These are phyloP conservation scores for Lithohypha guttulata DNA, from an alignment of 2,329 filamentous ascomycete species.

Conservation along the genomic window DNA sequence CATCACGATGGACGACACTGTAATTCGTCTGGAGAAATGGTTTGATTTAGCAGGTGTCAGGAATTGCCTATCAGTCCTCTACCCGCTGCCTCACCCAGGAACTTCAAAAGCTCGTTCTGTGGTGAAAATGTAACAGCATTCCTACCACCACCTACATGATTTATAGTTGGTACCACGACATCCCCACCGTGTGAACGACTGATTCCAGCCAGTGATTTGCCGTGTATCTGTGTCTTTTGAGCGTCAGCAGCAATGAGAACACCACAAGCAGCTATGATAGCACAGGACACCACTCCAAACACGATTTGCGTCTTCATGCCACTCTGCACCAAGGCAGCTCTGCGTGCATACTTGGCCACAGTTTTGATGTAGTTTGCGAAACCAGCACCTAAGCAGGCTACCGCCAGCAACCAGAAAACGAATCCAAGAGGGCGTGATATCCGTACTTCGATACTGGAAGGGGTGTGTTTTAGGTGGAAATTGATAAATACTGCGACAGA, in stretches of 20 bases:
- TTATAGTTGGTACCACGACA: neutral
- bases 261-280: slow-evolving; percentile 36
- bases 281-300: slow-evolving; percentile 33
- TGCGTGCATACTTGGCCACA: slow-evolving; percentile 69
- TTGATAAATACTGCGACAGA: slow-evolving; percentile 82
- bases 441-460: slow-evolving; percentile 58
- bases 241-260: slow-evolving; percentile 33
- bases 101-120: neutral
- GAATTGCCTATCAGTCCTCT: neutral
- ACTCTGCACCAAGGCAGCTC: slow-evolving; percentile 75
- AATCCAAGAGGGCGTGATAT: slow-evolving; percentile 76
- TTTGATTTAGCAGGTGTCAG: neutral
- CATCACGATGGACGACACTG: neutral
- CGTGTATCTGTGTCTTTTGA: slow-evolving; percentile 9
- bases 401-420: slow-evolving; percentile 73
- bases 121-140: neutral
- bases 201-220: neutral
- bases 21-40: neutral
- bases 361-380: slow-evolving; percentile 77
- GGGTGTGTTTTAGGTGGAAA: slow-evolving; percentile 73
- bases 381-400: slow-evolving; percentile 66
- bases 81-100: slow-evolving; percentile 1
- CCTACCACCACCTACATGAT: neutral
- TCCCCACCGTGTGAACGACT: neutral
- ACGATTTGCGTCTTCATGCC: slow-evolving; percentile 88